Conservation (phyloP, 768 basidiomycete species). For the Sporobolomyces pararoseus region DNA sequence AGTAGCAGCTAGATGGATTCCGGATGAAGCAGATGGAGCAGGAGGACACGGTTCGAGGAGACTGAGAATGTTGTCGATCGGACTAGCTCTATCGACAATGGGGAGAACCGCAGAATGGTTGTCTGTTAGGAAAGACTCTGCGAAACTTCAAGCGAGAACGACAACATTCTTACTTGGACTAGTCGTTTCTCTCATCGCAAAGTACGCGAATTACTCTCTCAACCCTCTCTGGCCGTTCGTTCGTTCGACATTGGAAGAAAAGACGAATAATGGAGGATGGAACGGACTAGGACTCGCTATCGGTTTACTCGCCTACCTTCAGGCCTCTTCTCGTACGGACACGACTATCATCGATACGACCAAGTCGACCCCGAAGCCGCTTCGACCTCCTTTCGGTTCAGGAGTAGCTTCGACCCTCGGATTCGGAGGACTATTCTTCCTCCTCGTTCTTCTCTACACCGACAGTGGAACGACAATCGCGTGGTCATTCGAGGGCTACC, state of each 20-base stretch:
- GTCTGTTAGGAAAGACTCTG: slow-evolving; percentile 50
- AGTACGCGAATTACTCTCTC: slow-evolving; percentile 65
- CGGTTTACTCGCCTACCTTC: slow-evolving; percentile 17
- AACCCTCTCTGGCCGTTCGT: slow-evolving; percentile 42
- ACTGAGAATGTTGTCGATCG: slow-evolving; percentile 57
- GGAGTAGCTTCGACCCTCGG: slow-evolving; percentile 15
- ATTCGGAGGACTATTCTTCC: slow-evolving; percentile 33
- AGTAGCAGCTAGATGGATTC: slow-evolving; percentile 57
- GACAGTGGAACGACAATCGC: slow-evolving; percentile 38
- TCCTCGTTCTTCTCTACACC: slow-evolving; percentile 33
- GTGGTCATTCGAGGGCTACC: slow-evolving; percentile 30
- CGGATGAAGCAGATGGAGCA: slow-evolving; percentile 53
- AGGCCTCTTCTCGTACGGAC: background rate
- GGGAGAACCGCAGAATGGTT: slow-evolving; percentile 60
- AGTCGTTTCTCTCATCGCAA: slow-evolving; percentile 63
- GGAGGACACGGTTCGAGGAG: slow-evolving; percentile 39
- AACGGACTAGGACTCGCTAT: slow-evolving; percentile 29
- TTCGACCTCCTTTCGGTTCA: background rate
- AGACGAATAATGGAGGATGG: slow-evolving; percentile 27
- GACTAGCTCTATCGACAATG: slow-evolving; percentile 57
- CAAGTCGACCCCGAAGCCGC: background rate
- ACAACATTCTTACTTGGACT: slow-evolving; percentile 64
- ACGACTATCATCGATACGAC: too few species aligned
- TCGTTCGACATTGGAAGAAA: background rate
- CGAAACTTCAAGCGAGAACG: slow-evolving; percentile 40